phyloP scores from a whole-genome alignment of 129 eudicot species.

The Centaurea solstitialis region DNA sequence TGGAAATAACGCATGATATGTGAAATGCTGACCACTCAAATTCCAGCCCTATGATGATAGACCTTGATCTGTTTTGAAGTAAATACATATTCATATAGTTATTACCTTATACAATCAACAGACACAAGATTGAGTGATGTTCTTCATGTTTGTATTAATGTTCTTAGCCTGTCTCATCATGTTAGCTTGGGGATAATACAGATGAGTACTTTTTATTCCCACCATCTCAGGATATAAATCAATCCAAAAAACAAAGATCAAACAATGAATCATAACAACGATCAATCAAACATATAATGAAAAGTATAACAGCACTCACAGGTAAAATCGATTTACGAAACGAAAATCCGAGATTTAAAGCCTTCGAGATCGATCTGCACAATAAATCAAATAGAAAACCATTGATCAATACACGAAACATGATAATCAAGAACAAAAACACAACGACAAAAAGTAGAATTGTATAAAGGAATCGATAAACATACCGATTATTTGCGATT shows the following conservation, averaged over 20 bases:
- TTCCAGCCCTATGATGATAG: conserved; percentile 99
- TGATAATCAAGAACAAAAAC: neutral
- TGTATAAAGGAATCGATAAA: too few species aligned
- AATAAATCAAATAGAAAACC: neutral
- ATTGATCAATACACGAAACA: neutral
- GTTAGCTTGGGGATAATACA: conserved; percentile 82
- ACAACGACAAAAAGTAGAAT: too few species aligned
- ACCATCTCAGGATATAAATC: conserved; percentile 58
- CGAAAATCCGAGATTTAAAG: neutral
- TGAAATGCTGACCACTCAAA: conserved; percentile 89
- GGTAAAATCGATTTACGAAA: neutral
- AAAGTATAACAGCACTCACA: neutral
- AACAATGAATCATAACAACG: neutral
- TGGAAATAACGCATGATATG: conserved; percentile 93
- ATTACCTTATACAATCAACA: neutral
- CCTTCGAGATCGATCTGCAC: neutral
- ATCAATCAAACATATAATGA: neutral
- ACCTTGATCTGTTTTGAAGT: conserved; percentile 72
- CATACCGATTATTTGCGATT: too few species aligned
- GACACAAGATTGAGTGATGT: neutral
- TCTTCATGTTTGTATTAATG: neutral
- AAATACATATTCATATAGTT: neutral
- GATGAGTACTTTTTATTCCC: conserved; percentile 84
- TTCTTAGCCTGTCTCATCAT: conserved; percentile 84
- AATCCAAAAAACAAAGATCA: neutral